These are phyloP conservation scores for Nakaseomyces delphensis DNA, from an alignment of 1,139 yeast genomes.

Conservation along the genomic window DNA sequence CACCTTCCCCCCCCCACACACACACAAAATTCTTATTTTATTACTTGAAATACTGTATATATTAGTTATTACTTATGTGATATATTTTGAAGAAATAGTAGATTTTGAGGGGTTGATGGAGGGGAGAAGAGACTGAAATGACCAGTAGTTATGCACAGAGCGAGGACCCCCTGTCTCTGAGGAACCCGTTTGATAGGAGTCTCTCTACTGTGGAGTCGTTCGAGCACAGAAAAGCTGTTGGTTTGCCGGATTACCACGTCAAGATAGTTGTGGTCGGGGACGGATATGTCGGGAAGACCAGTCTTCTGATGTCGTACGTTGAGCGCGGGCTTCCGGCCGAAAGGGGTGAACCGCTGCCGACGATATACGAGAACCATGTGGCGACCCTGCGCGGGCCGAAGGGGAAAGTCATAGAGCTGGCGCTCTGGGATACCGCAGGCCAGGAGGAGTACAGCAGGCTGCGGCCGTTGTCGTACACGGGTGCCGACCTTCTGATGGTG, in stretches of 20 bases:
- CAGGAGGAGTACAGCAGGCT: slow-evolving; percentile 85
- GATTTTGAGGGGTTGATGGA: too few species aligned
- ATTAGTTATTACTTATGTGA: too few species aligned
- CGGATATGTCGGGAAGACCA: slow-evolving; percentile 90
- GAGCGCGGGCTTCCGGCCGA: slow-evolving; percentile 72
- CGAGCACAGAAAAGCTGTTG: slow-evolving; percentile 16
- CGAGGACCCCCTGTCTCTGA: too few species aligned
- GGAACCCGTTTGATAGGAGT: slow-evolving; percentile 18
- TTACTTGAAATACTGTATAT: too few species aligned
- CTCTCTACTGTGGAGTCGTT: slow-evolving; percentile 24
- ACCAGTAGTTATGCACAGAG: too few species aligned
- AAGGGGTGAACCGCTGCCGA: too few species aligned
- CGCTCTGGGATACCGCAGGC: slow-evolving; percentile 91
- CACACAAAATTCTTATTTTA: too few species aligned
- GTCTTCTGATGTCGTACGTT: slow-evolving; percentile 72
- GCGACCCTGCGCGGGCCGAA: slow-evolving; percentile 52
- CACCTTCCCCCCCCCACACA: too few species aligned
- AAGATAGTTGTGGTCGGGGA: slow-evolving; percentile 88
- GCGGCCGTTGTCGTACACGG: slow-evolving; percentile 77
- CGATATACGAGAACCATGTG: slow-evolving; percentile 76
- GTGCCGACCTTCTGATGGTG: slow-evolving; percentile 62
- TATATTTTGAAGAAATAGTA: too few species aligned
- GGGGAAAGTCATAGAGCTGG: slow-evolving; percentile 49
- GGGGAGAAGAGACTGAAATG: too few species aligned
- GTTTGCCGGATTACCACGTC: slow-evolving; percentile 21